Conservation (phyloP, 371 early-diverging fungal genomes). For the Lichtheimia corymbifera region DNA sequence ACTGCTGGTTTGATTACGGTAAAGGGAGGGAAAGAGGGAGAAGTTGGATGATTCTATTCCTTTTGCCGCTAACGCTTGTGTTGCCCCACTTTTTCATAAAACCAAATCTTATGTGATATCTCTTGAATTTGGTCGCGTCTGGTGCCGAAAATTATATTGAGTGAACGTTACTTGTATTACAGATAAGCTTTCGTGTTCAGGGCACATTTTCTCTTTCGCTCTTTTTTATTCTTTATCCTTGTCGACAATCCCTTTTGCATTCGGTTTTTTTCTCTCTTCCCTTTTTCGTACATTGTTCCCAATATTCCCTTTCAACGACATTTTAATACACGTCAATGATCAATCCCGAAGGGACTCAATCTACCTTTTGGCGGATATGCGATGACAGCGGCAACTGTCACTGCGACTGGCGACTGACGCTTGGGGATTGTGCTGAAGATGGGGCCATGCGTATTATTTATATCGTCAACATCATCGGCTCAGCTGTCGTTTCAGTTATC, state of each 20-base stretch:
- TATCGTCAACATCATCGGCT: conserved; percentile 22
- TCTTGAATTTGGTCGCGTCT: no score
- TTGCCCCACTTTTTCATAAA: no score
- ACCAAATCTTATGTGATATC: no score
- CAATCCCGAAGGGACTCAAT: conserved; percentile 12
- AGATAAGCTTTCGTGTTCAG: no score
- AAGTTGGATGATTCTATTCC: no score
- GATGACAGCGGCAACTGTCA: conserved; percentile 27
- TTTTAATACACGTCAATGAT: background rate
- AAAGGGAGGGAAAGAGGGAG: no score
- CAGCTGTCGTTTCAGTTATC: conserved; percentile 20
- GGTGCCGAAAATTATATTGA: no score
- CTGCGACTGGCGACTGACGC: conserved; percentile 40
- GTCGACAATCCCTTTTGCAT: background rate
- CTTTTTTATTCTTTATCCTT: no score
- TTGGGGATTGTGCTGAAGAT: conserved; percentile 27
- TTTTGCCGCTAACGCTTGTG: no score
- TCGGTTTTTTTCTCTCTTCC: background rate
- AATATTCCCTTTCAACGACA: background rate
- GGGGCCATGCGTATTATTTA: conserved; percentile 25
- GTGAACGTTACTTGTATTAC: no score
- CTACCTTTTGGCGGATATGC: conserved; percentile 37
- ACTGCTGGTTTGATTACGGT: no score
- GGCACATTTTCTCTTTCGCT: no score
- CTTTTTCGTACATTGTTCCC: conserved; percentile 12